phyloP scores from a whole-genome alignment of 805 yeast species.

The Hanseniaspora lindneri region DNA sequence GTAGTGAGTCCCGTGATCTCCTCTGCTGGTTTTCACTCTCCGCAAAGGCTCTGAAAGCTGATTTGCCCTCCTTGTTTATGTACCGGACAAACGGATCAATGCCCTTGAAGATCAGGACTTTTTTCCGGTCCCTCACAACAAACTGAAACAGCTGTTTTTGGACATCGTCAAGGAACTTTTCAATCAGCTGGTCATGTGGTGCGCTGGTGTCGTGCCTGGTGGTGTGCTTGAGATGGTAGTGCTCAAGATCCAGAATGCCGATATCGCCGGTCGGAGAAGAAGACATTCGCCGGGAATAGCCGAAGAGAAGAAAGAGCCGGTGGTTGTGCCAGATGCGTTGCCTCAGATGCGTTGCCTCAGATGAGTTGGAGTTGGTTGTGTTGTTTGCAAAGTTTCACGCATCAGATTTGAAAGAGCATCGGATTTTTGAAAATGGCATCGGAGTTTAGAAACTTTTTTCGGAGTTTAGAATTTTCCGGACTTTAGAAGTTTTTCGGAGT shows the following conservation, averaged over 20 bases:
- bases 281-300: not conserved
- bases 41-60: not conserved
- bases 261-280: not conserved
- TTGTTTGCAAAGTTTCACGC: too few species aligned
- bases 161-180: conserved; percentile 1
- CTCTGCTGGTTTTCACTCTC: not conserved
- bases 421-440: too few species aligned
- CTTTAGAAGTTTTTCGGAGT: too few species aligned
- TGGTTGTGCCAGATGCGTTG: too few species aligned
- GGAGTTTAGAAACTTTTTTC: too few species aligned
- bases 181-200: not conserved
- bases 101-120: conserved; percentile 9
- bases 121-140: conserved; percentile 1
- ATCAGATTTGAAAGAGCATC: too few species aligned
- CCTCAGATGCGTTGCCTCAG: too few species aligned
- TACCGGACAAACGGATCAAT: conserved; percentile 8
- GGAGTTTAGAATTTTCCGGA: too few species aligned
- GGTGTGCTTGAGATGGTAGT: conserved; percentile 7
- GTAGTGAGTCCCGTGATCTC: not conserved
- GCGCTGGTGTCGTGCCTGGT: not conserved
- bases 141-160: conserved; percentile 8
- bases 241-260: conserved; percentile 12
- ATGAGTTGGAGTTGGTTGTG: too few species aligned
- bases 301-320: not conserved
- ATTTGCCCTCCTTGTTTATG: not conserved